These are phyloP conservation scores for Canna indica DNA, from an alignment of 176 grass and related monocot species.

Conservation along the genomic window DNA sequence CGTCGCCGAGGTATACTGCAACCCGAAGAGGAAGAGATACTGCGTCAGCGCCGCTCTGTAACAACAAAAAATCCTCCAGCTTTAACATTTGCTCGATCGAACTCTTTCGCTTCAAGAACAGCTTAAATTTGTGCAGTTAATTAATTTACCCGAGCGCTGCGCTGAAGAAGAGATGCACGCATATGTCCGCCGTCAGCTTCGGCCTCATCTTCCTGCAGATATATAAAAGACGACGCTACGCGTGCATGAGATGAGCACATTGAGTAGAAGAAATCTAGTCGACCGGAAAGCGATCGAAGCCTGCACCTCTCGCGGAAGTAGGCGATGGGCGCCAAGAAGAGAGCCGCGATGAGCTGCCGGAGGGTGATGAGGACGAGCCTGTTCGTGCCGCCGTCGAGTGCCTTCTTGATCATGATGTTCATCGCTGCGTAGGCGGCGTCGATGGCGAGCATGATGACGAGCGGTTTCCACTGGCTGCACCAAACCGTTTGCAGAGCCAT, in stretches of 20 bases:
- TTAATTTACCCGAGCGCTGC: conserved; percentile 51
- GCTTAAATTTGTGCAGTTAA: too few relatives aligned
- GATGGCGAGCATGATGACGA: conserved; percentile 31
- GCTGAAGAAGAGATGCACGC: conserved; percentile 44
- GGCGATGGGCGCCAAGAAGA: conserved; percentile 46
- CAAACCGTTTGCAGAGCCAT: background rate
- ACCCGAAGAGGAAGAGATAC: conserved; percentile 31
- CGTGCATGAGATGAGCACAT: background rate
- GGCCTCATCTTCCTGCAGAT: conserved; percentile 45
- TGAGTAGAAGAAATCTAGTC: background rate
- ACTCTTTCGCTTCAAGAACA: too few relatives aligned
- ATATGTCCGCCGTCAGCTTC: conserved; percentile 39
- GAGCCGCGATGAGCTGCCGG: conserved; percentile 37
- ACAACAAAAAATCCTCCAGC: background rate
- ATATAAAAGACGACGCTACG: too few relatives aligned
- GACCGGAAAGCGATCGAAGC: background rate
- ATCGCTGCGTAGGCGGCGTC: conserved; percentile 37
- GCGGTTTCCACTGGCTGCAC: conserved; percentile 28
- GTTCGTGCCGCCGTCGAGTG: conserved; percentile 43
- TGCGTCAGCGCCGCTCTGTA: conserved; percentile 11
- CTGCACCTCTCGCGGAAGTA: conserved; percentile 56
- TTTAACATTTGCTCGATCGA: too few relatives aligned
- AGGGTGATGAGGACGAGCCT: conserved; percentile 52
- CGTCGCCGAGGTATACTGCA: conserved; percentile 54
- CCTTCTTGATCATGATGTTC: conserved; percentile 49